Evolutionary conservation across 441 rosid genomes (phyloP), one percentile per base, ranked within the genome.

Genomic region (Cnidoscolus chayamansa): DNA sequence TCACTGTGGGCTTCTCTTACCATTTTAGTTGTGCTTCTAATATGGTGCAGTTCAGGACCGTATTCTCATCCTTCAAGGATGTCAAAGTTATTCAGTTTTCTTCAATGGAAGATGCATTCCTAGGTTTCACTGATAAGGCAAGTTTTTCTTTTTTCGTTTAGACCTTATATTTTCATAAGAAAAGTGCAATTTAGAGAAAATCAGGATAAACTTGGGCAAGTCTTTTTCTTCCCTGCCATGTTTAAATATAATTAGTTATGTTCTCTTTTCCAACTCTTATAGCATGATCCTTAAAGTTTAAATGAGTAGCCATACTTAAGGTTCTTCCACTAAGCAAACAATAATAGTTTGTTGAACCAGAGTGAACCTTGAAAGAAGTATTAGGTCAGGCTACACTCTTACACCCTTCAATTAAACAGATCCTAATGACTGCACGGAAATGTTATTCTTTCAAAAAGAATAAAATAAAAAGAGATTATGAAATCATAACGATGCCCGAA

Each of bases 1-100:
- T 31, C n/a, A 40, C 2, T 19, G 0, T 11, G 13, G n/a, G 51
- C 64, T 49, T 47, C 19, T 1, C 70, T 40, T 65, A 58, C 57
- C 55, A 68, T 47, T 61, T 58, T 70, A 49, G 70, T 53, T 67
- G 47, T 51, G n/a, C 72, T 70, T 72, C 64, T 65, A 59, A 51
- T 63, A 25, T 25, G 25, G 17, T 45, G 76, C 87, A 95, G 99
- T 84, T 95, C 82, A 84, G 81, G 84, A 72, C 84, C 15, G 83
- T 85, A 30, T 92, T 95, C 84, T 85, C 94, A 62, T 76, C 88
- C 48, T 91, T 89, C 83, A 80, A 82, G 73, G 83, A 93, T 81
- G 86, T 91, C 76, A 95, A 91, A 86, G 88, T 95, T 75, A 84
- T 93, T 75, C 89, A 91, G 67, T 95, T 95, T 78, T 89, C 98